A percentile compares a stretch with the other conserved stretches of the same genome.
These are phyloP conservation scores for Xylariaceae sp. DNA, from an alignment of 2,329 filamentous ascomycete species.

Conservation along the genomic window DNA sequence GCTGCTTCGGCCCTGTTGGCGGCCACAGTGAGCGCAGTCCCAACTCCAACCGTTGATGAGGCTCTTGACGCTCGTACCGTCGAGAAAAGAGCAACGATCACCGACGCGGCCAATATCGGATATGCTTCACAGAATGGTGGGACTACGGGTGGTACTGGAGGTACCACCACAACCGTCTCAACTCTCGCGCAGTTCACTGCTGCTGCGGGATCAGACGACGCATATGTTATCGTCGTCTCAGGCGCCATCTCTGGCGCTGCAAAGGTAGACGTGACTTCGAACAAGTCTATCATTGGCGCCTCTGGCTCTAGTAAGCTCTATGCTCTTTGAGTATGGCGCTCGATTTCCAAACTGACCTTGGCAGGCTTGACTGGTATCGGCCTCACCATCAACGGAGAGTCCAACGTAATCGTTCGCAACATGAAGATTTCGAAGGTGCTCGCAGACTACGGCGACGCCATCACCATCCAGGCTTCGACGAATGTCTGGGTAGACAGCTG, in stretches of 20 bases:
- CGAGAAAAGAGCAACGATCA: constrained; percentile 23
- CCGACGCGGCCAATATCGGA: constrained; percentile 22
- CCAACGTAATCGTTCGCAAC: constrained; percentile 64
- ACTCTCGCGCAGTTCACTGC: constrained; percentile 48
- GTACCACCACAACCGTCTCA: constrained; percentile 53
- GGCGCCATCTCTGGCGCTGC: constrained; percentile 42
- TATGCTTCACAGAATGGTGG: constrained; percentile 22
- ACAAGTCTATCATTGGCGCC: constrained; percentile 51
- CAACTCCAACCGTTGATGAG: constrained; percentile 19
- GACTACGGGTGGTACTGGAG: constrained; percentile 55
- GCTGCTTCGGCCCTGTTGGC: constrained; percentile 18
- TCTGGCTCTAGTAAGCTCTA: constrained; percentile 33
- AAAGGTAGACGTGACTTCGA: constrained; percentile 45
- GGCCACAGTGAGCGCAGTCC: constrained; percentile 19
- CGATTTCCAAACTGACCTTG: constrained; percentile 5
- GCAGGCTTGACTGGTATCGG: constrained; percentile 44
- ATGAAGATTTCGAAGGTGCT: constrained; percentile 56
- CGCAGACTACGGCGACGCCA: constrained; percentile 56
- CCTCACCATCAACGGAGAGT: constrained; percentile 49
- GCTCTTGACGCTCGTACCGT: constrained; percentile 18
- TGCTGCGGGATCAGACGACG: constrained; percentile 45
- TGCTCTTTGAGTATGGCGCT: too few species aligned
- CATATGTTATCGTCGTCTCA: constrained; percentile 45
- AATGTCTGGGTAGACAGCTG: constrained; percentile 68
- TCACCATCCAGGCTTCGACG: constrained; percentile 54